Evolutionary conservation across 2,329 filamentous ascomycete species (phyloP).

Genomic region (Venturia asperata): DNA sequence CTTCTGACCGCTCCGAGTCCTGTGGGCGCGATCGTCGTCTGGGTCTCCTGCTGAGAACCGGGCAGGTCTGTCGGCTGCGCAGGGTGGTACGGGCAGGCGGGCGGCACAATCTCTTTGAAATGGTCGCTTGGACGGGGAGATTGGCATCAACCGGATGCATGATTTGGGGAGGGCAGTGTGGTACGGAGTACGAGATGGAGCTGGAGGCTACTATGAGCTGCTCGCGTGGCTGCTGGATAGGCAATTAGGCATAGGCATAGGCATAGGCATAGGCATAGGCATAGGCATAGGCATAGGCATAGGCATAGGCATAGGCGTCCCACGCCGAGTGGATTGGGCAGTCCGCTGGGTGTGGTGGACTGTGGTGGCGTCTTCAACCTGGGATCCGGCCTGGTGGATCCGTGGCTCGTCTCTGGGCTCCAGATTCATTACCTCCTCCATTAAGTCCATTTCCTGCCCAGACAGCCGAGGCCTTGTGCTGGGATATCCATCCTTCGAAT

Average conservation of each 20-base stretch:
- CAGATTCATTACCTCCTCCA: no score
- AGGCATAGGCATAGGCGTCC: no score
- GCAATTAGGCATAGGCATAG: no score
- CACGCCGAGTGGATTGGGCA: not conserved
- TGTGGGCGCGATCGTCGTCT: not conserved
- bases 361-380: not conserved
- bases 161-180: not conserved
- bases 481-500: not conserved
- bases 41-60: not conserved
- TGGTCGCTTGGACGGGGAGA: not conserved
- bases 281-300: no score
- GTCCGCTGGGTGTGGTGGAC: not conserved
- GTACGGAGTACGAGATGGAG: no score
- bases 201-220: no score
- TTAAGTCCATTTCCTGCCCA: not conserved
- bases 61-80: not conserved
- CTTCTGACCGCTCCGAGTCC: slow-evolving; percentile 6
- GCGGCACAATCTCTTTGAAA: not conserved
- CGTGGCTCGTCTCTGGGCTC: slow-evolving; percentile 8
- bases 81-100: not conserved
- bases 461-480: not conserved
- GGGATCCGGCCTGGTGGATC: not conserved
- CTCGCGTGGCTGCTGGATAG: no score
- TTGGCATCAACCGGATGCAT: not conserved
- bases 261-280: no score